A percentile compares a stretch with the other conserved stretches of the same genome.
These are phyloP conservation scores for Cubamyces sp. DNA, from an alignment of 768 basidiomycete genomes.

Conservation along the genomic window DNA sequence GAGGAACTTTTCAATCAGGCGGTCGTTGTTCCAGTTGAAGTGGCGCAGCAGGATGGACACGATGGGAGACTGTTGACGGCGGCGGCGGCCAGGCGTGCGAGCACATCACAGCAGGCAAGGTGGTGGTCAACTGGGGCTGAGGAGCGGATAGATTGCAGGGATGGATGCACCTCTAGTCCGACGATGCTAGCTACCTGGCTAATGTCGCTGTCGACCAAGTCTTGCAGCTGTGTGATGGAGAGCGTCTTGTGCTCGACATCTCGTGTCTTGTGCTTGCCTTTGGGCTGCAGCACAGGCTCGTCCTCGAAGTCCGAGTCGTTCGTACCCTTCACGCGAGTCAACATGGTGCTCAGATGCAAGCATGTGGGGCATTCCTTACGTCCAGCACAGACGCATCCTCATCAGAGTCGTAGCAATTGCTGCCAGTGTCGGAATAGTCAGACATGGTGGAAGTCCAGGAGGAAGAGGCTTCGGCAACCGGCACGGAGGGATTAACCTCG, in stretches of 20 bases:
- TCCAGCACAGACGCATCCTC: constrained; percentile 23
- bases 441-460: constrained; percentile 31
- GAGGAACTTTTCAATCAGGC: constrained; percentile 95
- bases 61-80: constrained; percentile 56
- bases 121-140: constrained; percentile 11
- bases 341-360: background rate
- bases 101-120: constrained; percentile 1
- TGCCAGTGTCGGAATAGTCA: constrained; percentile 33
- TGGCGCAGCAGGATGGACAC: constrained; percentile 82
- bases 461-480: constrained; percentile 4
- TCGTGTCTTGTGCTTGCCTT: constrained; percentile 31
- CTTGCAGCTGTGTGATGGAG: constrained; percentile 30
- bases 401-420: constrained; percentile 33
- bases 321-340: constrained; percentile 23
- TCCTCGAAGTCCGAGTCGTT: constrained; percentile 31
- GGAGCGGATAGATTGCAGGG: constrained; percentile 12
- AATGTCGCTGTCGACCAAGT: constrained; percentile 31
- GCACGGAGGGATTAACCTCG: constrained; percentile 2
- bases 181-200: constrained; percentile 33
- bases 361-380: constrained; percentile 17
- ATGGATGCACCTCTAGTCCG: constrained; percentile 35
- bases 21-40: constrained; percentile 94
- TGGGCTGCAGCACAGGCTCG: constrained; percentile 24
- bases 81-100: background rate
- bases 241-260: constrained; percentile 30